These are phyloP conservation scores for Aspergillus heteromorphus DNA, from an alignment of 495 filamentous ascomycete species.

Conservation along the genomic window DNA sequence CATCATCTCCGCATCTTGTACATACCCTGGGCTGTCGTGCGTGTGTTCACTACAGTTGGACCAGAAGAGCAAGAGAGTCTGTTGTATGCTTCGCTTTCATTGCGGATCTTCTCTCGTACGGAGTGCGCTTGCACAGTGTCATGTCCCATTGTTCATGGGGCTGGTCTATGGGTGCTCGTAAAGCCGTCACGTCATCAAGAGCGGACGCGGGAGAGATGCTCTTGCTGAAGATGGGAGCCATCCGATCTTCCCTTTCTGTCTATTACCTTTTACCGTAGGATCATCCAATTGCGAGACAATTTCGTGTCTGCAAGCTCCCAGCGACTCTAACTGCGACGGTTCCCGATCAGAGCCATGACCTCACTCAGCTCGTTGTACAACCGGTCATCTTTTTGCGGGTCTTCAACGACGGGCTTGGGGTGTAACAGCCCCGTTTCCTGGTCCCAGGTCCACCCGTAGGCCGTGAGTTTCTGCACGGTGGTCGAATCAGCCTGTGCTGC, in stretches of 20 bases:
- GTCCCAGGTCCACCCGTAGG: constrained; percentile 45
- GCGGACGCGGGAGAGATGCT: background rate
- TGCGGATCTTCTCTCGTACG: constrained; percentile 15
- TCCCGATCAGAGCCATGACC: constrained; percentile 33
- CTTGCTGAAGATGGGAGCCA: background rate
- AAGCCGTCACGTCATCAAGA: constrained; percentile 14
- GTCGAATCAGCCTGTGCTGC: constrained; percentile 27
- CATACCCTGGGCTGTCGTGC: constrained; percentile 46
- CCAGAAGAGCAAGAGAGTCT: constrained; percentile 44
- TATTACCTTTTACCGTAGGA: background rate
- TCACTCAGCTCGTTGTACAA: constrained; percentile 25
- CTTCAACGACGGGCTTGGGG: constrained; percentile 29
- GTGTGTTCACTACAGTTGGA: constrained; percentile 43
- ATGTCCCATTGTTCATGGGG: constrained; percentile 6
- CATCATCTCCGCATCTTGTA: constrained; percentile 45
- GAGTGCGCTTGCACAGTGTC: constrained; percentile 4
- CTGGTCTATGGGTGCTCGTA: constrained; percentile 9
- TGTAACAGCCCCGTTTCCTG: constrained; percentile 32
- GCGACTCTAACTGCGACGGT: constrained; percentile 17
- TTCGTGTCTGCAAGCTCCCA: background rate
- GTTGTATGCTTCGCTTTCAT: constrained; percentile 34
- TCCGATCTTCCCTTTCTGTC: background rate
- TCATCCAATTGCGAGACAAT: background rate
- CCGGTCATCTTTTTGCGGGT: constrained; percentile 19
- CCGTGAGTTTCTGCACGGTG: constrained; percentile 35